Evolutionary conservation across 2,329 filamentous ascomycete genomes (phyloP), one percentile per base, ranked within the genome.

Genomic region (Pyrenophora graminea): DNA sequence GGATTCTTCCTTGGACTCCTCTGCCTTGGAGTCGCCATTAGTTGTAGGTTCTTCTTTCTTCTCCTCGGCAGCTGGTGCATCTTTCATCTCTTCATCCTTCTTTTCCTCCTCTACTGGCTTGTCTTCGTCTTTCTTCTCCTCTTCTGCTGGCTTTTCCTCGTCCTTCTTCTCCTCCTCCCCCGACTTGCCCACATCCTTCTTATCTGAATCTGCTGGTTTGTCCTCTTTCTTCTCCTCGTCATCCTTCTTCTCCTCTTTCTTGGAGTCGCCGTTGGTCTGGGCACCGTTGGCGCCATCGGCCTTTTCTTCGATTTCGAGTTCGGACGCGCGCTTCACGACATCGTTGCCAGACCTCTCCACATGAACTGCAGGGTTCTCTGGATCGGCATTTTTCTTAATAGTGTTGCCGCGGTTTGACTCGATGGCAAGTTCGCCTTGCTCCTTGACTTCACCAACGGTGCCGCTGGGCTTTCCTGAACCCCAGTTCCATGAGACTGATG

Each of bases 401-500:
- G 80, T 83, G 69, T 87, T 88, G 61, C 85, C 84, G 43, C 76
- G 76, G 64, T 86, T 80, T 37, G 83, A 83, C 62, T 82, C 78
- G 62, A 87, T 83, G 42, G 81, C 77, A 44, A 86, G 73, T 62
- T 85, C 79, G 70, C 84, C 85, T 32, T 84, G 73, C 25, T 79
- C 77, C 69, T 83, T 80, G 48, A 84, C 84, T 38, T 77, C 81
- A 52, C 78, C 78, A 47, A 83, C 84, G 39, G 76, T 80, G 49
- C 85, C 85, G 44, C 76, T 75, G 1, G 85, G 84, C 18, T 79
- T 72, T 48, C 79, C 77, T 50, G 77, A 76, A 51, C 77, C 77
- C 83, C 83, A 86, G 66, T 80, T 78, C 85, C 84, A 87, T 51
- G 83, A 83, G 63, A 87, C 85, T 87, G 31, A n/a, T 19, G 21